These are phyloP conservation scores for Thozetella sp. DNA, from an alignment of 495 filamentous ascomycete species.

Conservation along the genomic window DNA sequence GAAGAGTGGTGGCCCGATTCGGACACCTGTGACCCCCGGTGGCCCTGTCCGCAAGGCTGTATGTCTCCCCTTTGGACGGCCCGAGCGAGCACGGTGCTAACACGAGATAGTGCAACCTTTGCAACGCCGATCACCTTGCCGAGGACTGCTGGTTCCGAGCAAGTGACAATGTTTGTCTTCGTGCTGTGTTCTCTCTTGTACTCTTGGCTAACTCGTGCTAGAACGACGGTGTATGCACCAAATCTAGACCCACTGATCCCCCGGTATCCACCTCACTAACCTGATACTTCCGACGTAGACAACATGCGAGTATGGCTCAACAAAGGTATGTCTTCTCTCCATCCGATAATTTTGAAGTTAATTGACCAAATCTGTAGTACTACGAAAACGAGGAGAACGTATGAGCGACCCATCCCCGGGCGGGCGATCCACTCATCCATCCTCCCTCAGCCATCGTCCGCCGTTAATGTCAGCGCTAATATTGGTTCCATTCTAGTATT, in stretches of 20 bases:
- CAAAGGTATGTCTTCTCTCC: not conserved
- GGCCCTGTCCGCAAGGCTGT: not conserved
- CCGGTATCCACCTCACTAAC: too few species aligned
- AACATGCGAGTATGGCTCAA: not conserved
- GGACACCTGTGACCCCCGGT: not conserved
- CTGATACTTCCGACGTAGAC: not conserved
- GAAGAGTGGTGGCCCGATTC: constrained; percentile 1
- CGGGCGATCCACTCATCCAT: not conserved
- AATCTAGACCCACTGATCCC: not conserved
- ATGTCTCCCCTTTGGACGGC: not conserved
- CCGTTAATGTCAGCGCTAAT: not conserved
- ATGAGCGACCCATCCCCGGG: not conserved
- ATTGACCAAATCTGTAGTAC: constrained; percentile 1
- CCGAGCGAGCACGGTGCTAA: not conserved
- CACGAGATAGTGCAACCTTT: not conserved
- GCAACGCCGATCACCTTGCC: not conserved
- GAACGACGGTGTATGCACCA: not conserved
- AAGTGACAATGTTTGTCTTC: not conserved
- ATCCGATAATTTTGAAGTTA: too few species aligned
- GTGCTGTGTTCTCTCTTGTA: not conserved
- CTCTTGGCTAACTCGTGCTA: not conserved
- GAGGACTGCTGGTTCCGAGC: constrained; percentile 1
- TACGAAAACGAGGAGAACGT: constrained; percentile 3
- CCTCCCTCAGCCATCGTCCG: not conserved
- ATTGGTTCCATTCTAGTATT: not conserved